Evolutionary conservation across 1,284 basidiomycete species (phyloP).

Genomic region (Microbotryum scabiosae): DNA sequence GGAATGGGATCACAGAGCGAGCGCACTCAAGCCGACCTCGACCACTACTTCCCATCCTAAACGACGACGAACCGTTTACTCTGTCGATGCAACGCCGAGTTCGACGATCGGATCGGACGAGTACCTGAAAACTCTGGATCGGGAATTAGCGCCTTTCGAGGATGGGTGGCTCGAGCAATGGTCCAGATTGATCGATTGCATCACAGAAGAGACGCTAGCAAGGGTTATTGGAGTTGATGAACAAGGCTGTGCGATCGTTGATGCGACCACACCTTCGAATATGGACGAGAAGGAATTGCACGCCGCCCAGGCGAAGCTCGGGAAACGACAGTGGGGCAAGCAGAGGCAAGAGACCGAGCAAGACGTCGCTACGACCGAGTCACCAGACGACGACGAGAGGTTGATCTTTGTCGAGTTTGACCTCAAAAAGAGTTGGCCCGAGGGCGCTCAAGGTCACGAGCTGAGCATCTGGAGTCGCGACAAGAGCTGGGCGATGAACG

Average conservation of each 20-base stretch:
- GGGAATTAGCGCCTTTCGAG: constrained; percentile 42
- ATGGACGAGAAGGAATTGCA: constrained; percentile 19
- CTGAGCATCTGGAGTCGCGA: constrained; percentile 42
- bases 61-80: not conserved
- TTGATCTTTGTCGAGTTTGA: constrained; percentile 40
- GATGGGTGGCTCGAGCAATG: constrained; percentile 37
- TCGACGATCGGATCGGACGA: constrained; percentile 30
- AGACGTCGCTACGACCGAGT: too few relatives aligned
- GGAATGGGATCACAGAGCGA: constrained; percentile 17
- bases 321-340: constrained; percentile 25
- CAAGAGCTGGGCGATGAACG: constrained; percentile 31
- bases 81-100: not conserved
- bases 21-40: too few relatives aligned
- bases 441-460: constrained; percentile 42
- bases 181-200: constrained; percentile 34
- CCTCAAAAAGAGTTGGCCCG: constrained; percentile 42
- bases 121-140: constrained; percentile 41
- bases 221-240: constrained; percentile 36
- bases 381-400: constrained; percentile 2
- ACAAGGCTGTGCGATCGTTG: constrained; percentile 37
- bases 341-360: constrained; percentile 9
- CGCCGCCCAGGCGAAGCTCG: constrained; percentile 1
- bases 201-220: constrained; percentile 34
- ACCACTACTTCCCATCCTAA: too few relatives aligned
- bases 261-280: constrained; percentile 22